Conservation (phyloP, 352 stramenopile species). For the Lagenidium giganteum region DNA sequence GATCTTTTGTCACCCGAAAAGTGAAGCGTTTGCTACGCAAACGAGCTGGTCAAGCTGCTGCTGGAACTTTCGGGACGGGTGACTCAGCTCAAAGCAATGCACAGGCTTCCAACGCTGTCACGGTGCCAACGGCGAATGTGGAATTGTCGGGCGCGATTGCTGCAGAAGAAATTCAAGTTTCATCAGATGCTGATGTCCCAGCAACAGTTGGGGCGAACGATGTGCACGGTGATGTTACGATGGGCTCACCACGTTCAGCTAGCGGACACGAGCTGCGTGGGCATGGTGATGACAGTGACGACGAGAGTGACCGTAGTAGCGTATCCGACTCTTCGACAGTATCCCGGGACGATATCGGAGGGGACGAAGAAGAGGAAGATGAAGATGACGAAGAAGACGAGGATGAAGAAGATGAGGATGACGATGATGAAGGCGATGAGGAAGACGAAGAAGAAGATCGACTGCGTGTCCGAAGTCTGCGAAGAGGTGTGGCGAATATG, state of each 20-base stretch:
- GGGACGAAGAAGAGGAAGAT: constrained; percentile 32
- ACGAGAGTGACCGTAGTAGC: constrained; percentile 58
- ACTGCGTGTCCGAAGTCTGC: constrained; percentile 43
- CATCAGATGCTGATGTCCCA: no score
- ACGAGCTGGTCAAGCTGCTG: constrained; percentile 3
- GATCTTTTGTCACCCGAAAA: constrained; percentile 75
- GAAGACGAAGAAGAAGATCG: constrained; percentile 60
- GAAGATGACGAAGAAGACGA: constrained; percentile 29
- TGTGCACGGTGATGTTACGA: background rate
- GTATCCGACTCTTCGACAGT: constrained; percentile 36
- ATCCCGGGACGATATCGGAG: constrained; percentile 6
- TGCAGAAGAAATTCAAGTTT: no score
- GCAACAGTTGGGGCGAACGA: no score
- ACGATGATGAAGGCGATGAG: constrained; percentile 59
- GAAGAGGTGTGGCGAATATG: constrained; percentile 24
- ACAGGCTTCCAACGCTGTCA: background rate
- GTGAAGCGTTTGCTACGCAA: constrained; percentile 68
- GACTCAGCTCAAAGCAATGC: background rate
- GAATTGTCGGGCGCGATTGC: background rate
- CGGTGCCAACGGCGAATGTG: background rate
- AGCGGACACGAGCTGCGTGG: constrained; percentile 27
- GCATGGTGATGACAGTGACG: constrained; percentile 38
- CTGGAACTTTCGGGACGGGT: background rate
- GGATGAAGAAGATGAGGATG: constrained; percentile 18
- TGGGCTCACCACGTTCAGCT: background rate